Conservation (phyloP, 1,139 yeast genomes). For the Protomyces pachydermus region DNA sequence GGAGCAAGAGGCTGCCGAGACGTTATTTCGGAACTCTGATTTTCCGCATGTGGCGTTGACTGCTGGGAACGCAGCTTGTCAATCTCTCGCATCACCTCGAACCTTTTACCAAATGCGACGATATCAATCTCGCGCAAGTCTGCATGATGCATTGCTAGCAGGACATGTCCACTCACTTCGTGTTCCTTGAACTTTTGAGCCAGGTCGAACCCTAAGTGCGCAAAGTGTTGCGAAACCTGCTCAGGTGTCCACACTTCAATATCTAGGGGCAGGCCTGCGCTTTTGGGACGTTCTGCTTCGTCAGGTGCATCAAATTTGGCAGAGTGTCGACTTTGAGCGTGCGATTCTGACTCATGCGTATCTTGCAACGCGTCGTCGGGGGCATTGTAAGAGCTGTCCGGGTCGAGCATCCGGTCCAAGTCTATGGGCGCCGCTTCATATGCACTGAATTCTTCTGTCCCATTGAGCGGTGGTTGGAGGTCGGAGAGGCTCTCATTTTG, state of each 20-base stretch:
- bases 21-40: neutral
- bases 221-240: constrained; percentile 75
- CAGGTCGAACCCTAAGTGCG: constrained; percentile 62
- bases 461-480: constrained; percentile 8
- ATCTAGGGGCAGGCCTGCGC: constrained; percentile 48
- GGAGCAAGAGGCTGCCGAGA: neutral
- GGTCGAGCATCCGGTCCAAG: too few species aligned
- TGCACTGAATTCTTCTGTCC: neutral
- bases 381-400: too few species aligned
- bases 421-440: too few species aligned
- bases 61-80: constrained; percentile 49
- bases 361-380: neutral
- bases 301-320: constrained; percentile 6
- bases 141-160: constrained; percentile 77
- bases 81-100: constrained; percentile 84
- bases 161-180: constrained; percentile 78
- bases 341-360: neutral
- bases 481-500: neutral
- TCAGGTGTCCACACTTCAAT: constrained; percentile 66
- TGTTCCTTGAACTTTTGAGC: constrained; percentile 79
- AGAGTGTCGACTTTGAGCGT: neutral
- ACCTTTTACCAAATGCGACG: constrained; percentile 88
- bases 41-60: neutral
- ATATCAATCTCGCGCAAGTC: constrained; percentile 89
- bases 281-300: constrained; percentile 43